phyloP scores from a whole-genome alignment of 768 basidiomycete species.

The Tylopilus intermedius region DNA sequence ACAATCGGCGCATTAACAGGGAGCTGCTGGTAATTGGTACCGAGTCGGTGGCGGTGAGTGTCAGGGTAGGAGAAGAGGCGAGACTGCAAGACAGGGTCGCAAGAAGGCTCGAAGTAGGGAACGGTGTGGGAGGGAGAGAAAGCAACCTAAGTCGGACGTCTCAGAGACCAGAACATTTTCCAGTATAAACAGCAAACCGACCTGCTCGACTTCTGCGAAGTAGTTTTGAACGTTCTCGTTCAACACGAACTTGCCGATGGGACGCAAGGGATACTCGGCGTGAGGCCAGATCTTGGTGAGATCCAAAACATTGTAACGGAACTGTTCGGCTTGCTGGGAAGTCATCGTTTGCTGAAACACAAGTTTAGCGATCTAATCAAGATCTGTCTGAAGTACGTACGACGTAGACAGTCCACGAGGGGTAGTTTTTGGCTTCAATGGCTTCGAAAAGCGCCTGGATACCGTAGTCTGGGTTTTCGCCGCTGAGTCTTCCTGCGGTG shows the following conservation, averaged over 20 bases:
- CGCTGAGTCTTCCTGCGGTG: conserved; percentile 60
- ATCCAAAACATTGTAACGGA: conserved; percentile 87
- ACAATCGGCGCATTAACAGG: conserved; percentile 79
- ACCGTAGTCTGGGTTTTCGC: conserved; percentile 81
- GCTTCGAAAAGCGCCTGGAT: conserved; percentile 72
- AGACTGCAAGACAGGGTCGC: conserved; percentile 90
- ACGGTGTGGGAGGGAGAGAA: conserved; percentile 86
- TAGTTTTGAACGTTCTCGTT: conserved; percentile 80
- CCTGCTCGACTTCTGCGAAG: conserved; percentile 95
- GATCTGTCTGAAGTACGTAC: conserved; percentile 37
- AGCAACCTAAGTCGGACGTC: conserved; percentile 43
- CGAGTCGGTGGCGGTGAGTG: conserved; percentile 82
- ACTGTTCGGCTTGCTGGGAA: conserved; percentile 81
- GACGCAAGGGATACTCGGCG: conserved; percentile 79
- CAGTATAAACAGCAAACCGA: conserved; percentile 35
- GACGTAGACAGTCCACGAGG: conserved; percentile 85
- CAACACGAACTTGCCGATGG: conserved; percentile 79
- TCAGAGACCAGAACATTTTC: conserved; percentile 6
- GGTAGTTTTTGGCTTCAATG: conserved; percentile 77
- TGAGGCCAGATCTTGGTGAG: conserved; percentile 93
- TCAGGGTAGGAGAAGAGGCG: conserved; percentile 94
- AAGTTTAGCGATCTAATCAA: conserved; percentile 8
- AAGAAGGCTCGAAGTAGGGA: conserved; percentile 84
- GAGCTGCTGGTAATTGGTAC: conserved; percentile 76
- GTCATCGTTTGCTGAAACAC: conserved; percentile 82